Percentiles rank a stretch among this genome's conserved stretches.
phyloP scores from a whole-genome alignment of 2,329 filamentous ascomycete genomes.

The Eurotiales sp. region DNA sequence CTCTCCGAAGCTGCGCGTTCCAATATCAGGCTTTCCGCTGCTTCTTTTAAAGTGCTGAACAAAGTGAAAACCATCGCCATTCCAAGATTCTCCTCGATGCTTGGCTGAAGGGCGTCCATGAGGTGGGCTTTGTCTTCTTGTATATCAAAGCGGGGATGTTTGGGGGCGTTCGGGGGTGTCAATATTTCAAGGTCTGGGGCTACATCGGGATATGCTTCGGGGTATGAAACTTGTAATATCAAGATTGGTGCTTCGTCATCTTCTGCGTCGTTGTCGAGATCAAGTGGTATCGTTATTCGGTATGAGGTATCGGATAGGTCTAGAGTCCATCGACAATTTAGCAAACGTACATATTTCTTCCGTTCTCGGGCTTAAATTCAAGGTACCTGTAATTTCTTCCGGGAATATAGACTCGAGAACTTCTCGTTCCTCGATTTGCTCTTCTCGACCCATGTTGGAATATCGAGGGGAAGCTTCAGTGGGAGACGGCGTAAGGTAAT shows the following conservation, averaged over 20 bases:
- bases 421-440: slow-evolving; percentile 92
- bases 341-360: slow-evolving; percentile 7
- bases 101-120: slow-evolving; percentile 66
- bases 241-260: slow-evolving; percentile 64
- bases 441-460: slow-evolving; percentile 59
- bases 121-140: slow-evolving; percentile 73
- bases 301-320: slow-evolving; percentile 89
- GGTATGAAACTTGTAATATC: slow-evolving; percentile 80
- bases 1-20: slow-evolving; percentile 65
- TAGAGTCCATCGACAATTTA: slow-evolving; percentile 35
- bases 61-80: slow-evolving; percentile 98
- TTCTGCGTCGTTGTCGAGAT: slow-evolving; percentile 64
- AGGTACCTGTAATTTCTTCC: slow-evolving; percentile 85
- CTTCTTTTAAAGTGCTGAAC: slow-evolving; percentile 81
- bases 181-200: slow-evolving; percentile 78
- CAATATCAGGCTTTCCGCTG: slow-evolving; percentile 77
- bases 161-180: slow-evolving; percentile 64
- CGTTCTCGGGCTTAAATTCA: too few relatives aligned
- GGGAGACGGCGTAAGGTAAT: not conserved
- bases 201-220: slow-evolving; percentile 85
- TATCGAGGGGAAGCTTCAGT: slow-evolving; percentile 2
- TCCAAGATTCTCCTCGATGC: slow-evolving; percentile 86
- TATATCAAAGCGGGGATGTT: slow-evolving; percentile 72
- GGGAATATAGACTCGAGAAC: slow-evolving; percentile 98
- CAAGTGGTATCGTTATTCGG: slow-evolving; percentile 79